A percentile compares a stretch with the other conserved stretches of the same genome.
phyloP scores from a whole-genome alignment of 106 monocot genomes.

The Dendrobium catenatum region DNA sequence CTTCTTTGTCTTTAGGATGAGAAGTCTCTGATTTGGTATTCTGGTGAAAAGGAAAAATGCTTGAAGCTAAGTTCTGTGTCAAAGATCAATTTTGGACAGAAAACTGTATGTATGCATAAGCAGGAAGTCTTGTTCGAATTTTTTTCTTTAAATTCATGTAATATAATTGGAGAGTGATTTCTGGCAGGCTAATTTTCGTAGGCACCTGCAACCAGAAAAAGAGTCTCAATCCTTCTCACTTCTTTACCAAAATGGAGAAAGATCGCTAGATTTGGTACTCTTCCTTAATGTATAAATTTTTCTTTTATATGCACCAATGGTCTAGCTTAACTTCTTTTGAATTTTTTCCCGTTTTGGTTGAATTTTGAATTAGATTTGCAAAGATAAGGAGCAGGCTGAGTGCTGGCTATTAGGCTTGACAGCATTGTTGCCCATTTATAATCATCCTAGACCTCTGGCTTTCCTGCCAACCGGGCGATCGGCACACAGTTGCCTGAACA shows the following conservation, averaged over 20 bases:
- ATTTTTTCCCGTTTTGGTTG: neutral
- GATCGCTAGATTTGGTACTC: slow-evolving; percentile 69
- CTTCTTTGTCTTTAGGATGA: slow-evolving; percentile 50
- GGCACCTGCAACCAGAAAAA: slow-evolving; percentile 43
- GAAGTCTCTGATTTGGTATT: slow-evolving; percentile 65
- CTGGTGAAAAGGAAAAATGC: slow-evolving; percentile 56
- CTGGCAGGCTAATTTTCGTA: slow-evolving; percentile 68
- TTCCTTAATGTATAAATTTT: neutral
- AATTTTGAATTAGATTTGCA: slow-evolving; percentile 55
- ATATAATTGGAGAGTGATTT: slow-evolving; percentile 7
- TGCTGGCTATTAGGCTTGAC: slow-evolving; percentile 63
- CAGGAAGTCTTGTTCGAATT: neutral
- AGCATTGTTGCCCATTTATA: slow-evolving; percentile 33
- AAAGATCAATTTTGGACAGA: slow-evolving; percentile 57
- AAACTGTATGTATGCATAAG: slow-evolving; percentile 41
- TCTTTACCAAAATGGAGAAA: slow-evolving; percentile 55
- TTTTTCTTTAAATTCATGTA: neutral
- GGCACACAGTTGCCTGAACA: slow-evolving; percentile 33
- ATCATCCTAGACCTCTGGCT: slow-evolving; percentile 24
- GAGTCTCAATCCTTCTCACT: slow-evolving; percentile 61
- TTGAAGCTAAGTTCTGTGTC: slow-evolving; percentile 50
- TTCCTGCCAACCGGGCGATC: slow-evolving; percentile 27
- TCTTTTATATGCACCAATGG: neutral
- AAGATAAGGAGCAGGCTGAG: slow-evolving; percentile 73
- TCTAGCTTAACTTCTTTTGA: neutral